phyloP scores from a whole-genome alignment of 257 asterid species.

The Linaria vulgaris region DNA sequence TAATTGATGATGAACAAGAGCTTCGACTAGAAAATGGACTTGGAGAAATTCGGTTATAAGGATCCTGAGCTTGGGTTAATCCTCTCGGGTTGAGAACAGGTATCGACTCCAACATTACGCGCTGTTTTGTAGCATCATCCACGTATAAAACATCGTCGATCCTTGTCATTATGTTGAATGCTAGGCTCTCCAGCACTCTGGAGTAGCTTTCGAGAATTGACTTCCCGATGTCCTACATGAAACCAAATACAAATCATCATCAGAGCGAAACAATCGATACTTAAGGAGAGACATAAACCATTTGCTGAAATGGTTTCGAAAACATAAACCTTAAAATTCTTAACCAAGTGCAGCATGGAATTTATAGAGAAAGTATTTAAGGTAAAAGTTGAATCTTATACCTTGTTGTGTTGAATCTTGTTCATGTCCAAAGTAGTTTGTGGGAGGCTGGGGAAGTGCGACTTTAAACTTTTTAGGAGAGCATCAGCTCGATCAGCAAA shows the following conservation, averaged over 20 bases:
- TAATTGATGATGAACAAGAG: constrained; percentile 37
- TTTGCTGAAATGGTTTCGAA: background rate
- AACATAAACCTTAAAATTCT: background rate
- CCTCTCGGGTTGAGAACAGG: constrained; percentile 36
- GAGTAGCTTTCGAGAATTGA: constrained; percentile 98
- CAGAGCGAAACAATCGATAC: background rate
- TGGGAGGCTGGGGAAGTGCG: constrained; percentile 78
- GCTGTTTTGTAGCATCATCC: constrained; percentile 77
- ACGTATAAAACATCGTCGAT: constrained; percentile 80
- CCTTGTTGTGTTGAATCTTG: constrained; percentile 90
- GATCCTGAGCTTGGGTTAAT: constrained; percentile 30
- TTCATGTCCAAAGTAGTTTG: constrained; percentile 74
- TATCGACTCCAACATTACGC: constrained; percentile 52
- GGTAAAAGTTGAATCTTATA: constrained; percentile 20
- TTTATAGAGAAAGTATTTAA: background rate
- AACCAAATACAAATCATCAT: background rate
- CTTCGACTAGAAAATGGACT: constrained; percentile 48
- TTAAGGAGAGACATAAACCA: background rate
- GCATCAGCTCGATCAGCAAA: constrained; percentile 72
- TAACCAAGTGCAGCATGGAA: background rate
- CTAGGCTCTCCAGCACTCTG: constrained; percentile 86
- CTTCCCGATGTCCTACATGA: constrained; percentile 79
- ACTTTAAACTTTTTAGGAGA: constrained; percentile 66
- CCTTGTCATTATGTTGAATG: constrained; percentile 75
- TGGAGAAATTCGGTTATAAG: constrained; percentile 40